Evolutionary conservation across 2,329 filamentous ascomycete species (phyloP), one percentile per base, ranked within the genome.

Genomic region (Diaporthe aspalathi): DNA sequence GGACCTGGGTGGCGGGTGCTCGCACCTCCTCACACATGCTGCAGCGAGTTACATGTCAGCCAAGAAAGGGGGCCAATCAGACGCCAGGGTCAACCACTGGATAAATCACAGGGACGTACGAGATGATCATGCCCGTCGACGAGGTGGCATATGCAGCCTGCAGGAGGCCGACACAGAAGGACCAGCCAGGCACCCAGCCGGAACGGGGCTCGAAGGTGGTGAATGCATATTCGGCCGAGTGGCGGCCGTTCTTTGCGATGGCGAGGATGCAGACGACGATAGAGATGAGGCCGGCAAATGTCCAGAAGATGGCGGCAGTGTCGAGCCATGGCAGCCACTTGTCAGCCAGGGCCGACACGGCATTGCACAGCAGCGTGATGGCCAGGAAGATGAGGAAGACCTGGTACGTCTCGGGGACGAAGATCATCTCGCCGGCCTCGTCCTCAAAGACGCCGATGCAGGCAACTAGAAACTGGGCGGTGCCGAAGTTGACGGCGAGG

Each of bases 401-500:
- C 79, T 94, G 91, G 84, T 91, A 94, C 35, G 83, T 78, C 53
- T 84, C 85, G 56, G 82, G 85, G 3, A 79, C 79, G 62, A 88
- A 81, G 71, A 89, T 78, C 14, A 78, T 81, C 14, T 80, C 78
- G 53, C 83, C 86, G 7, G 81, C 79, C 45, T 81, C 79, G 3
- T 80, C 80, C 69, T 87, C 82, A 71, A 89, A 90, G 45, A 90
- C 85, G 71, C 89, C 88, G 79, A 90, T 78, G 76, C 86, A 88
- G 17, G 83, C 85, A 70, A 88, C 84, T 71, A 88, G 80, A 79
- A 89, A 87, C 74, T 94, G 88, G 0, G 90, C 92, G 4, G 93
- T 94, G 8, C 92, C 93, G 76, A 94, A 94, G 83, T 93, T 93
- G 78, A 94, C 92, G n/a, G 92, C 88, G n/a, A 94, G 84, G 0